Conservation (phyloP, 495 filamentous ascomycete species). For the Oleoguttula mirabilis region DNA sequence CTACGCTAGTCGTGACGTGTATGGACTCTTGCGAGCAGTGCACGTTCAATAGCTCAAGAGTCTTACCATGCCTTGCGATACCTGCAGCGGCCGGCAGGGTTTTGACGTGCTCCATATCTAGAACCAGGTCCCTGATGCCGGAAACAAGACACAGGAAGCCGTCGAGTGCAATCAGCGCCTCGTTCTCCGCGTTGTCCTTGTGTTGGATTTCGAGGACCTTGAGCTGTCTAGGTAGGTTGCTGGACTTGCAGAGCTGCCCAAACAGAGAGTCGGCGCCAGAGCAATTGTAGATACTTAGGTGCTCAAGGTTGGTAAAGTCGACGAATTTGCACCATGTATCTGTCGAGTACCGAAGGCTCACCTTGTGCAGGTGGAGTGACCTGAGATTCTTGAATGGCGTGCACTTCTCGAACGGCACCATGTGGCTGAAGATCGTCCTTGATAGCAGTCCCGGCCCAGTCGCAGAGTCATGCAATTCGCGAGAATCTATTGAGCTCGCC, state of each 20-base stretch:
- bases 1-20: slow-evolving; percentile 8
- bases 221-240: slow-evolving; percentile 26
- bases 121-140: slow-evolving; percentile 26
- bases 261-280: slow-evolving; percentile 29
- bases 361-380: slow-evolving; percentile 23
- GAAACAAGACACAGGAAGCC: slow-evolving; percentile 30
- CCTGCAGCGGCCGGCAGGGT: slow-evolving; percentile 24
- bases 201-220: slow-evolving; percentile 28
- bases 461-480: slow-evolving; percentile 29
- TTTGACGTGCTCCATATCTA: slow-evolving; percentile 26
- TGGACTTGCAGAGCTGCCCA: slow-evolving; percentile 29
- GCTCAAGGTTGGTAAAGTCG: slow-evolving; percentile 24
- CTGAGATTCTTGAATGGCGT: slow-evolving; percentile 23
- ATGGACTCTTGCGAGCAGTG: slow-evolving; percentile 14
- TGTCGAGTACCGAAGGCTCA: slow-evolving; percentile 28
- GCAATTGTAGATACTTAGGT: slow-evolving; percentile 25
- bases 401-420: slow-evolving; percentile 31
- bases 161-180: slow-evolving; percentile 29
- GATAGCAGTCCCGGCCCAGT: slow-evolving; percentile 29
- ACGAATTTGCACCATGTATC: slow-evolving; percentile 31
- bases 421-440: slow-evolving; percentile 26
- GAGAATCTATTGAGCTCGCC: slow-evolving; percentile 11
- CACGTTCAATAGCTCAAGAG: slow-evolving; percentile 26
- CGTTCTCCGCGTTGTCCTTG: slow-evolving; percentile 30
- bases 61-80: slow-evolving; percentile 28